Evolutionary conservation across 805 yeast genomes (phyloP).

Genomic region (Pichia scutulata): DNA sequence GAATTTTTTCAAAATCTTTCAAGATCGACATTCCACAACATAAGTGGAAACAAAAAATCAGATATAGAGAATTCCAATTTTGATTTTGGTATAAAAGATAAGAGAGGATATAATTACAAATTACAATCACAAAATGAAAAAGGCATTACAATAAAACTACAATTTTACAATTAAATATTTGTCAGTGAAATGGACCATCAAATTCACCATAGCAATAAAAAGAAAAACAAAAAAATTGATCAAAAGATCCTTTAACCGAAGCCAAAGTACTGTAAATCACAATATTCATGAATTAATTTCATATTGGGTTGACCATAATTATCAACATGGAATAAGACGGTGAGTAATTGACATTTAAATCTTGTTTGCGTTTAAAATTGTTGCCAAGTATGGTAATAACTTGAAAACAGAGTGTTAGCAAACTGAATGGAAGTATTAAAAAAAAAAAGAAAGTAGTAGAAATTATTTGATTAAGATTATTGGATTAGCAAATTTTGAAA

Average conservation of each 20-base stretch:
- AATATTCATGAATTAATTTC: neutral
- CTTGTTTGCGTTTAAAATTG: slow-evolving; percentile 90
- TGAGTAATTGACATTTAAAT: slow-evolving; percentile 63
- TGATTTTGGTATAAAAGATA: too few species aligned
- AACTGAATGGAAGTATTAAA: slow-evolving; percentile 33
- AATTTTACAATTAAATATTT: slow-evolving; percentile 26
- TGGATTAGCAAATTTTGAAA: neutral
- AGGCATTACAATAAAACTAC: neutral
- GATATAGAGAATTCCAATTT: too few species aligned
- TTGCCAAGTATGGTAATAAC: slow-evolving; percentile 58
- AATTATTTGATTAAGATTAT: neutral
- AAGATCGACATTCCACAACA: too few species aligned
- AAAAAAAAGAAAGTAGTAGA: neutral
- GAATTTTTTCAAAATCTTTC: too few species aligned
- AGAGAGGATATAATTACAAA: too few species aligned
- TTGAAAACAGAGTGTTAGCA: slow-evolving; percentile 93
- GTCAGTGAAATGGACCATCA: slow-evolving; percentile 67
- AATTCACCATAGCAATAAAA: slow-evolving; percentile 30
- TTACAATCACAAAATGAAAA: neutral
- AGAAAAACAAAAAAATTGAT: neutral
- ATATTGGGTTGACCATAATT: slow-evolving; percentile 5
- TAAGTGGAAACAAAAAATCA: too few species aligned
- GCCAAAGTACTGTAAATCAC: slow-evolving; percentile 11
- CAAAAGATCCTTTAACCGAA: slow-evolving; percentile 14
- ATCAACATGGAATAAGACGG: slow-evolving; percentile 33